Base-by-base conservation (phyloP, 139 green algal species). In the Spirogloea muscicola region DNA sequence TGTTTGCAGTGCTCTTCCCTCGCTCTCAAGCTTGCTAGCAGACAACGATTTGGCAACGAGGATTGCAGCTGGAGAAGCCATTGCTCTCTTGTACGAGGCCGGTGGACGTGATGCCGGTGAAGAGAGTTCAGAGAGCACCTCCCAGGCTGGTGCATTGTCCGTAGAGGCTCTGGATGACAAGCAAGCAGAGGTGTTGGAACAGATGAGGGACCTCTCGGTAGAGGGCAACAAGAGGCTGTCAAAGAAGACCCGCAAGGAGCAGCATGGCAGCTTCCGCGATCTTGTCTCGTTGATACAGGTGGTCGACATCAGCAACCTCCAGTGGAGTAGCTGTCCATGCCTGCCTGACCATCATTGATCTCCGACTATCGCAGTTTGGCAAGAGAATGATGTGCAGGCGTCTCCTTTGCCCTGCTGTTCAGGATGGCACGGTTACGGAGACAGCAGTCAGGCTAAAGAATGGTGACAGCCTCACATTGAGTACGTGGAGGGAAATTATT, bases 401-500 rank as follows among this genome's bases (percentile, higher is more conserved):
- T 51, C 43, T 51, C 43, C 43, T 51, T 51, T 13, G 10, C 13
- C 13, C 43, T 51, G 41, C 3, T 5, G 27, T 74, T 6, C 64
- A 74, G 68, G 48, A 76, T 9, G 68, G 68, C 25, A 57, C 3
- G 6, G 10, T 34, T 21, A 18, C 68, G 33, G 57, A 76, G 68
- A 75, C 68, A 10, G 75, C 55, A 6, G 31, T 76, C 31, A 76
- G 75, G 34, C 57, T 76, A 16, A 48, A 52, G 38, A 52, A 76
- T 27, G 68, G 68, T 3, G 68, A 76, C 43, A 29, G n/a, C 16
- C 34, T 76, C 6, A 51, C 4, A 3, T 49, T 76, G 27, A 37
- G n/a, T 57, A 76, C 68, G 29, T 76, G 68, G 68, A 75, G 25
- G 3, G 25, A 75, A 75, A 76, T 57, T 38, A 36, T 76, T 3